Percentiles rank a stretch among this genome's conserved stretches.
These are phyloP conservation scores for Xylariaceae sp. DNA, from an alignment of 2,329 filamentous ascomycete genomes.

Conservation along the genomic window DNA sequence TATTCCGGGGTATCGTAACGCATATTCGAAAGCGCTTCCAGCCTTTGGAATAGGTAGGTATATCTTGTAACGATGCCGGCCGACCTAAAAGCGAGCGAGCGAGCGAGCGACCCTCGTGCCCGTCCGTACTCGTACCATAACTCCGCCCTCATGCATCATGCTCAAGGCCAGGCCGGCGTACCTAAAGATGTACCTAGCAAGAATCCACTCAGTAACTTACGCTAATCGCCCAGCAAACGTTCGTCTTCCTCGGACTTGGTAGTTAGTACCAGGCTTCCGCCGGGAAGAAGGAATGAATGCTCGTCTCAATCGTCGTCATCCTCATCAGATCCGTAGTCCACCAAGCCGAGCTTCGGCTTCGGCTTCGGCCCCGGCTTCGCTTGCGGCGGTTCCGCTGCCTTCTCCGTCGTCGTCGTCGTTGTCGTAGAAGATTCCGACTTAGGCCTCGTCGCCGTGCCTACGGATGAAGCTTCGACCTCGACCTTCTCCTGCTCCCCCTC, in stretches of 20 bases:
- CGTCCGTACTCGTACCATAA: too few species aligned
- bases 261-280: not conserved
- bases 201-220: too few species aligned
- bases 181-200: too few species aligned
- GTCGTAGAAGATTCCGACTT: not conserved
- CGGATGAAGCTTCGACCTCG: conserved; percentile 11
- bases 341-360: conserved; percentile 46
- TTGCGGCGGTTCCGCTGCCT: conserved; percentile 1
- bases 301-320: conserved; percentile 41
- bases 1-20: too few species aligned
- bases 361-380: conserved; percentile 27
- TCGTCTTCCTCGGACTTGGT: not conserved
- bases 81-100: too few species aligned
- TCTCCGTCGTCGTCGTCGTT: not conserved
- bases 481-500: conserved; percentile 14
- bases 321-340: conserved; percentile 60
- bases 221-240: not conserved
- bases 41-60: too few species aligned
- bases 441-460: not conserved
- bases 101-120: too few species aligned
- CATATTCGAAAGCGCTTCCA: too few species aligned
- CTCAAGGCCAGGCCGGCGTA: too few species aligned
- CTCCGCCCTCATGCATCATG: too few species aligned
- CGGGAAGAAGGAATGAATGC: too few species aligned
- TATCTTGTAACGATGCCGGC: too few species aligned